phyloP scores from a whole-genome alignment of 2,329 filamentous ascomycete genomes.

The Lecanicillium sp. region DNA sequence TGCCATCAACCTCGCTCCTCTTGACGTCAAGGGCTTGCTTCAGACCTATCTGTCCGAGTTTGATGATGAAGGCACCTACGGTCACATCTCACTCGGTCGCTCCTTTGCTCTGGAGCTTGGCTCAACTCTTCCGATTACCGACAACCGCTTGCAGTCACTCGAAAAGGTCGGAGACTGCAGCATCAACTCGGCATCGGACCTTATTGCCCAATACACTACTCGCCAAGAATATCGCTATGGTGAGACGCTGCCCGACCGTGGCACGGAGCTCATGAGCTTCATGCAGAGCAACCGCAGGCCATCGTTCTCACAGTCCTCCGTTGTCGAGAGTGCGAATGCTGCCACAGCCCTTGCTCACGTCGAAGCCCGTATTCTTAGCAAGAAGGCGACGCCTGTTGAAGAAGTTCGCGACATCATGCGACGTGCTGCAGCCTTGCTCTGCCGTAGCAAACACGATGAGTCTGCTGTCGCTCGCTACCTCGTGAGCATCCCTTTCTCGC shows the following conservation, averaged over 20 bases:
- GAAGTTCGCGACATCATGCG: constrained; percentile 79
- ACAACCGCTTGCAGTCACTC: constrained; percentile 79
- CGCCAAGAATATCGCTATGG: constrained; percentile 92
- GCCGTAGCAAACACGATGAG: constrained; percentile 68
- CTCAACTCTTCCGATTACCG: constrained; percentile 74
- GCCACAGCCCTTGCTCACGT: constrained; percentile 65
- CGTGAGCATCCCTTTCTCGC: constrained; percentile 84
- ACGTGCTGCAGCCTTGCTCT: constrained; percentile 79
- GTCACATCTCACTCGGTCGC: constrained; percentile 83
- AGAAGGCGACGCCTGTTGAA: constrained; percentile 62
- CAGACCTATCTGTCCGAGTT: constrained; percentile 96
- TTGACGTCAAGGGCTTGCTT: constrained; percentile 90
- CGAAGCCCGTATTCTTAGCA: constrained; percentile 62
- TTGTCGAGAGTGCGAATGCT: constrained; percentile 51
- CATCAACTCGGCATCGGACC: constrained; percentile 91
- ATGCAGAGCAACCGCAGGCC: constrained; percentile 49
- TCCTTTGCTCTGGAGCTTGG: constrained; percentile 95
- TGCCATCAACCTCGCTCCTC: constrained; percentile 76
- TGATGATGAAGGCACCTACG: constrained; percentile 84
- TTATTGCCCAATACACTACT: constrained; percentile 94
- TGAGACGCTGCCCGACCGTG: constrained; percentile 65
- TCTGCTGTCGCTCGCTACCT: constrained; percentile 78
- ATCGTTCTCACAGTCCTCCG: constrained; percentile 46
- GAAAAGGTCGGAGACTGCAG: constrained; percentile 66
- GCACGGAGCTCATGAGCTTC: constrained; percentile 58